A percentile compares a stretch with the other conserved stretches of the same genome.
Evolutionary conservation across 768 basidiomycete species (phyloP).

Genomic region (Rhizopogon vinicolor): DNA sequence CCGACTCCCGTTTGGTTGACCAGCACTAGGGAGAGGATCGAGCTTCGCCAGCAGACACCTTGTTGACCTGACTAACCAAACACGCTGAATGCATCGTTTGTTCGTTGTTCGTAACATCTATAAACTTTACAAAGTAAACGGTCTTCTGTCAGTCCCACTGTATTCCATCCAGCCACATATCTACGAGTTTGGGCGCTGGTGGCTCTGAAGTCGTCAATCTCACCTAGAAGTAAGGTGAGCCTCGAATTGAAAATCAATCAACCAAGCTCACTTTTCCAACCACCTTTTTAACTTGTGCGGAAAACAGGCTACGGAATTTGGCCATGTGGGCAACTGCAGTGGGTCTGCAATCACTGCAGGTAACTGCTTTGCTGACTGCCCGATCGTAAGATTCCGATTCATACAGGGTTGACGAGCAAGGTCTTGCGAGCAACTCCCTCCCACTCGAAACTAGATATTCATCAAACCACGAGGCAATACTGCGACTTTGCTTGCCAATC

Average conservation of each 20-base stretch:
- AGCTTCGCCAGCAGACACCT: too few relatives aligned
- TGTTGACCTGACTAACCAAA: too few relatives aligned
- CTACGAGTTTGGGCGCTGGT: too few relatives aligned
- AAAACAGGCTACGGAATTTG: neutral
- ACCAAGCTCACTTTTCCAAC: neutral
- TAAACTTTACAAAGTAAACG: neutral
- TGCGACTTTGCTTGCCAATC: too few relatives aligned
- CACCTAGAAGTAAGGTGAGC: neutral
- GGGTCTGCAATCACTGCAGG: neutral
- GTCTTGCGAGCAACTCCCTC: neutral
- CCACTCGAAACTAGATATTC: neutral
- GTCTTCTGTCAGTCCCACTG: too few relatives aligned
- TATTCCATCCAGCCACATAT: too few relatives aligned
- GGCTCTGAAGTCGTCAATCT: neutral
- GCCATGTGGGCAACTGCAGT: neutral
- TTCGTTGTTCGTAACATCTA: too few relatives aligned
- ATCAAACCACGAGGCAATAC: neutral
- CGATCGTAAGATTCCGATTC: neutral
- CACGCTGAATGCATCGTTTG: too few relatives aligned
- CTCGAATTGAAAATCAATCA: neutral
- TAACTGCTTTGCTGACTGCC: neutral
- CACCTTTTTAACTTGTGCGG: neutral
- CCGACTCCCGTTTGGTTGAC: neutral
- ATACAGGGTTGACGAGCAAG: neutral
- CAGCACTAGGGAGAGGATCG: too few relatives aligned